Evolutionary conservation across 1,284 basidiomycete genomes (phyloP).

Genomic region (Taiwanofungus camphoratus): DNA sequence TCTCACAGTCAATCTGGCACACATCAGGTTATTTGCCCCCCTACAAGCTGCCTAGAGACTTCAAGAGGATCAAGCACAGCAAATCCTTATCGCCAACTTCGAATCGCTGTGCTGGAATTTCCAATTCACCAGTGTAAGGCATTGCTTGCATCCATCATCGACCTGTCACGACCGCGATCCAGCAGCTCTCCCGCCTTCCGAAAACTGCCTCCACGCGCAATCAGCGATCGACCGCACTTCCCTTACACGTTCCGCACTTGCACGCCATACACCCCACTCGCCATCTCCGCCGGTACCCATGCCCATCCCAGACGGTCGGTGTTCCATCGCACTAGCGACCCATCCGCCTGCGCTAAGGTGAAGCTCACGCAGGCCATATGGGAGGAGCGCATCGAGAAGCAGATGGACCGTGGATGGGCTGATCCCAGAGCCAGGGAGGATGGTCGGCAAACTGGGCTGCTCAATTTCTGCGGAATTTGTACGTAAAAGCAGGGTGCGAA

Average conservation of each 20-base stretch:
- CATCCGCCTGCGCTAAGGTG: slow-evolving; percentile 68
- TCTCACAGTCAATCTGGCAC: too few species aligned
- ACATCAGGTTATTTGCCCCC: too few species aligned
- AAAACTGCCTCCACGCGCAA: neutral
- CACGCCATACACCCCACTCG: slow-evolving; percentile 67
- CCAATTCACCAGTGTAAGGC: too few species aligned
- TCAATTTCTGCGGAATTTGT: slow-evolving; percentile 9
- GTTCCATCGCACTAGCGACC: slow-evolving; percentile 46
- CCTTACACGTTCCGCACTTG: slow-evolving; percentile 45
- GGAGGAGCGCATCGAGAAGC: slow-evolving; percentile 45
- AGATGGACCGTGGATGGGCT: slow-evolving; percentile 44
- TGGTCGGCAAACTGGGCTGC: slow-evolving; percentile 23
- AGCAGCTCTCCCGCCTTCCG: too few species aligned
- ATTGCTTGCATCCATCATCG: too few species aligned
- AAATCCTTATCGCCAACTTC: too few species aligned
- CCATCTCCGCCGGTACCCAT: slow-evolving; percentile 54
- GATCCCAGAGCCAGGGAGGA: slow-evolving; percentile 73
- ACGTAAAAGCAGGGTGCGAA: slow-evolving; percentile 37
- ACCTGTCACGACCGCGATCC: too few species aligned
- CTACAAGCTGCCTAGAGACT: too few species aligned
- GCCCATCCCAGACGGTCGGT: slow-evolving; percentile 53
- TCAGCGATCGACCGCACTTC: slow-evolving; percentile 39
- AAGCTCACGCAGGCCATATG: slow-evolving; percentile 55
- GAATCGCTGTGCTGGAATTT: too few species aligned
- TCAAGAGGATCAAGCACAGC: too few species aligned